Evolutionary conservation across 2,329 filamentous ascomycete genomes (phyloP), one percentile per base, ranked within the genome.

Genomic region (Neonectria punicea): DNA sequence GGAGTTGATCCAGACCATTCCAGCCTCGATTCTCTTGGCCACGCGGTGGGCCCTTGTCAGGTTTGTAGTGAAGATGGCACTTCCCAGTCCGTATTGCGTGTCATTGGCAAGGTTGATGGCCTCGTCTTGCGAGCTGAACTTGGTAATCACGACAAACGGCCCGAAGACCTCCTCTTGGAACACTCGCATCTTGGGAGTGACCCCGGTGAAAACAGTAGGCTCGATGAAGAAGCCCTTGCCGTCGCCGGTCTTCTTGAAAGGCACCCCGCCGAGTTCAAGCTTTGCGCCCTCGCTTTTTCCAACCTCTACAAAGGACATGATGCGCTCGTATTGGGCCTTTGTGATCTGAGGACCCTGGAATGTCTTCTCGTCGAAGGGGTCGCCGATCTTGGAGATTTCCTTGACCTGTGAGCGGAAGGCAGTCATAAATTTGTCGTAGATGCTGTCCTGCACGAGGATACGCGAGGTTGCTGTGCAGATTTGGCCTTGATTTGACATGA

Each of bases 261-360:
- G 71, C 46, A 78, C 77, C 11, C 91, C 92, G 14, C 92, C 92
- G 2, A 85, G 78, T 20, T 86, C 81, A 1, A 94, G 82, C 6
- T 83, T 91, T 0, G 91, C 90, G n/a, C 92, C 92, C 74, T 92
- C 90, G 4, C 84, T 83, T 73, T 92, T 92, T 18, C 91, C 92
- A 6, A 84, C 75, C 60, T 93, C 87, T 49, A 94, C 88, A 76
- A 91, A 95, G 0, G 84, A 84, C 30, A 94, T 82, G 2, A 95
- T 86, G 43, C 88, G 84, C 55, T 93, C 90, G 72, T 90, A 92
- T 75, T 94, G 92, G 8, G 83, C 78, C 75, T 90, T 90, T 5
- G 90, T 91, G 50, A 93, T 87, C 74, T 93, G 91, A 0, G 92
- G 92, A 0, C 92, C 92, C 74, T 93, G 91, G 81, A 90, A 92